Evolutionary conservation across 441 rosid genomes (phyloP), one percentile per base, ranked within the genome.

Genomic region (Gossypium davidsonii): DNA sequence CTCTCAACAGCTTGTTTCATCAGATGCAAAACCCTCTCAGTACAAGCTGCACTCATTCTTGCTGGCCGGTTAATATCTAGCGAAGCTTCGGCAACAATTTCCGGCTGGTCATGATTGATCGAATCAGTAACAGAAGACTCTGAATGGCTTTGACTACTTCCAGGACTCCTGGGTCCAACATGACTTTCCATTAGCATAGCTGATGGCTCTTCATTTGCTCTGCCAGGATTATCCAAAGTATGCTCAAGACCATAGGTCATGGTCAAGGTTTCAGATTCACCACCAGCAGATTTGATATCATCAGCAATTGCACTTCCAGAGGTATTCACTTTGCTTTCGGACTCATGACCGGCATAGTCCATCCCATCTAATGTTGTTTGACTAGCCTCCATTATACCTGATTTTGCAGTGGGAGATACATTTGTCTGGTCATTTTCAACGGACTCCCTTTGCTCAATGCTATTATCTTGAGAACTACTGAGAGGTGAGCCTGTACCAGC

Each of bases 1-100:
- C 71, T 80, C 64, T 92, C 95, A 28, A 94, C 83, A 63, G 97
- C 97, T 78, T 87, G 78, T 61, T 81, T 84, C 85, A 81, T 75
- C 73, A 91, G 81, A 62, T 67, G 74, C 57, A 85, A 48, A 66
- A 90, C 80, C 75, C 81, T 83, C 55, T 80, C 85, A 1, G 80
- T 52, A 72, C 81, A 73, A 72, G 76, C 78, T 49, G 73, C 44
- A 44, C 39, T 44, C 49, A 57, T 44, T 14, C 72, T 76, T 62
- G 74, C 65, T 25, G 67, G 71, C 73, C 70, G 76, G 17, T 18
- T 57, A 58, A 52, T 51, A 74, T 62, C 81, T 25, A 65, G 59
- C 0, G 74, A 51, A 65, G 76, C 67, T 76, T 72, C 81, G 25
- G 78, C 48, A 67, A 68, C 78, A 77, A 69, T 67, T 42, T 61